Conservation (phyloP, 2,329 filamentous ascomycete species). For the Epichloe glyceriae region DNA sequence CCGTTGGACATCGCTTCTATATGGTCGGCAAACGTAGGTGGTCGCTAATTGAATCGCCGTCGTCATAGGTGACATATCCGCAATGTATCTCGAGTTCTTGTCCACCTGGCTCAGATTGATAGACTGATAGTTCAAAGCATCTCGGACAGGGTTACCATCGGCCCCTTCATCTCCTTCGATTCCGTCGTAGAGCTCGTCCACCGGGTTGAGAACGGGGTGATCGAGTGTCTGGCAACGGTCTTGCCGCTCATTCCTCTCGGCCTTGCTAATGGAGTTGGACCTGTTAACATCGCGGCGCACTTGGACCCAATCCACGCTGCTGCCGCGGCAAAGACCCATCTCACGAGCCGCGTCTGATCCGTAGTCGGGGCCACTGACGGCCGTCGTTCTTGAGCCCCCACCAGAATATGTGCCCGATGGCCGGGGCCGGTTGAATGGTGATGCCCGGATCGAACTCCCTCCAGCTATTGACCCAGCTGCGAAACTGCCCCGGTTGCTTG, state of each 20-base stretch:
- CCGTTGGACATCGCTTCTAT: slow-evolving; percentile 85
- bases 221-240: slow-evolving; percentile 95
- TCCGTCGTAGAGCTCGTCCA: slow-evolving; percentile 75
- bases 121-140: slow-evolving; percentile 67
- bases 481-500: slow-evolving; percentile 76
- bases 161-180: slow-evolving; percentile 83
- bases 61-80: slow-evolving; percentile 66
- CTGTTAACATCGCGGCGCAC: slow-evolving; percentile 91
- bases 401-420: slow-evolving; percentile 20
- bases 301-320: slow-evolving; percentile 82
- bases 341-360: slow-evolving; percentile 49
- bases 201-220: slow-evolving; percentile 72
- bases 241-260: slow-evolving; percentile 70
- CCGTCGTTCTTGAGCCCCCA: slow-evolving; percentile 32
- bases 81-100: slow-evolving; percentile 88
- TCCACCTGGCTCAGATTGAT: slow-evolving; percentile 81
- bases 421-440: slow-evolving; percentile 30
- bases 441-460: slow-evolving; percentile 27
- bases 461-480: slow-evolving; percentile 38
- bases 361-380: slow-evolving; percentile 22
- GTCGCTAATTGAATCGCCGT: slow-evolving; percentile 76
- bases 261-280: slow-evolving; percentile 82
- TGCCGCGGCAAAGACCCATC: slow-evolving; percentile 49
- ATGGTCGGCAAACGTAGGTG: slow-evolving; percentile 85
- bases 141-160: slow-evolving; percentile 69